Percentiles rank a stretch among this genome's conserved stretches.
These are phyloP conservation scores for Trichocomaceae sp. DNA, from an alignment of 2,329 filamentous ascomycete species.

Conservation along the genomic window DNA sequence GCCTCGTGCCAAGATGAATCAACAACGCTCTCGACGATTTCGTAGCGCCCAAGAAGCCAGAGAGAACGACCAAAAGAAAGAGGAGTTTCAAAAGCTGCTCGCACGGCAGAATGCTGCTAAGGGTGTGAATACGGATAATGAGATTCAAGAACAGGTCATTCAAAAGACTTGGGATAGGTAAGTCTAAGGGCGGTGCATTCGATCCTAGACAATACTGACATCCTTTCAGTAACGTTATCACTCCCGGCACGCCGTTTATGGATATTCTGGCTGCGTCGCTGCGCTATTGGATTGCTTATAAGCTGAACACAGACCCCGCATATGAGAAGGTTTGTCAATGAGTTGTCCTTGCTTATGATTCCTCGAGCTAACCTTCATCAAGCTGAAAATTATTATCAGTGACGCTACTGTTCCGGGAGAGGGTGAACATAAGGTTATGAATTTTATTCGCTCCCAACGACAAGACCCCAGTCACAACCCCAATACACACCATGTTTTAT, in stretches of 20 bases:
- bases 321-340: slow-evolving; percentile 64
- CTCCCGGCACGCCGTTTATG: slow-evolving; percentile 97
- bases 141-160: slow-evolving; percentile 53
- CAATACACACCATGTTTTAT: slow-evolving; percentile 96
- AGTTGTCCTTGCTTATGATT: not conserved
- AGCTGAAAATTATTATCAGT: slow-evolving; percentile 93
- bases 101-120: slow-evolving; percentile 65
- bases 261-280: slow-evolving; percentile 83
- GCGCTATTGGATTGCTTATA: slow-evolving; percentile 96
- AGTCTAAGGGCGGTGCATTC: not conserved
- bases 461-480: slow-evolving; percentile 86
- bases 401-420: slow-evolving; percentile 97
- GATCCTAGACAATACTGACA: not conserved
- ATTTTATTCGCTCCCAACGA: slow-evolving; percentile 90
- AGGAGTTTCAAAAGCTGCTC: slow-evolving; percentile 77
- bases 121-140: slow-evolving; percentile 47
- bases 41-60: slow-evolving; percentile 88
- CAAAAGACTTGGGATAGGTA: slow-evolving; percentile 81
- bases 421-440: slow-evolving; percentile 99
- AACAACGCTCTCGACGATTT: slow-evolving; percentile 93
- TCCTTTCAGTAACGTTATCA: slow-evolving; percentile 63
- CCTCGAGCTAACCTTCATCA: slow-evolving; percentile 20
- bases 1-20: slow-evolving; percentile 98
- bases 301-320: slow-evolving; percentile 90
- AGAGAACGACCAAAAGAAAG: slow-evolving; percentile 87